A percentile compares a stretch with the other conserved stretches of the same genome.
Conservation (phyloP, 495 filamentous ascomycete species). For the Penicillium bovifimosum region DNA sequence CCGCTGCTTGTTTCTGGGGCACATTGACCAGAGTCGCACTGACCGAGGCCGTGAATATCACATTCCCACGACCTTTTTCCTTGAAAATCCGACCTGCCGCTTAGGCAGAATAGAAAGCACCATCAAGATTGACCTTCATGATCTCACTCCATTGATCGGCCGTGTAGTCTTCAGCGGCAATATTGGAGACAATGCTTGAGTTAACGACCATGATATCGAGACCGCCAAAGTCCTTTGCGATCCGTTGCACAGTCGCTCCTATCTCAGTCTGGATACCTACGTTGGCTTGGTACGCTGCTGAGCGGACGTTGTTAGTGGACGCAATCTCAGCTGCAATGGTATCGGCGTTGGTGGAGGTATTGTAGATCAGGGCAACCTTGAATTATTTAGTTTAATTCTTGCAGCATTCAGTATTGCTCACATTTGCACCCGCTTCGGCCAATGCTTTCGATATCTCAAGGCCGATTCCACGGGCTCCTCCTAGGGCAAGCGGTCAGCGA, state of each 20-base stretch:
- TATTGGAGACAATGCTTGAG: conserved; percentile 54
- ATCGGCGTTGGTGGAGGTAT: conserved; percentile 64
- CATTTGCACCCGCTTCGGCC: conserved; percentile 75
- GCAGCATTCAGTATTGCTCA: not conserved
- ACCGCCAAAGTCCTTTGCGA: conserved; percentile 58
- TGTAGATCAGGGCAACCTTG: conserved; percentile 64
- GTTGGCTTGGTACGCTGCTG: conserved; percentile 61
- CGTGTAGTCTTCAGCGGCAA: conserved; percentile 36
- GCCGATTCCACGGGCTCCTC: conserved; percentile 76
- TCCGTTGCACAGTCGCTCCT: conserved; percentile 45
- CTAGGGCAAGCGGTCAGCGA: conserved; percentile 22
- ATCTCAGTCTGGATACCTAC: conserved; percentile 54
- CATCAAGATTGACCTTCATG: conserved; percentile 45
- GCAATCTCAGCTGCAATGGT: conserved; percentile 64
- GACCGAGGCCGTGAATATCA: conserved; percentile 40
- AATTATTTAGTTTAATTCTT: not conserved
- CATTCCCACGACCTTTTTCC: conserved; percentile 33
- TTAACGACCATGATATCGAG: conserved; percentile 77
- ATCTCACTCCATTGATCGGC: conserved; percentile 31
- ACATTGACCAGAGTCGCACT: conserved; percentile 43
- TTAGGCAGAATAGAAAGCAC: conserved; percentile 42
- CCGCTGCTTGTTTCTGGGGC: conserved; percentile 39
- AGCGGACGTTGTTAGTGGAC: conserved; percentile 62
- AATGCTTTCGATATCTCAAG: conserved; percentile 63
- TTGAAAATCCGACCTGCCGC: conserved; percentile 40